Conservation (phyloP, 768 basidiomycete species). For the Mycena rebaudengoi region DNA sequence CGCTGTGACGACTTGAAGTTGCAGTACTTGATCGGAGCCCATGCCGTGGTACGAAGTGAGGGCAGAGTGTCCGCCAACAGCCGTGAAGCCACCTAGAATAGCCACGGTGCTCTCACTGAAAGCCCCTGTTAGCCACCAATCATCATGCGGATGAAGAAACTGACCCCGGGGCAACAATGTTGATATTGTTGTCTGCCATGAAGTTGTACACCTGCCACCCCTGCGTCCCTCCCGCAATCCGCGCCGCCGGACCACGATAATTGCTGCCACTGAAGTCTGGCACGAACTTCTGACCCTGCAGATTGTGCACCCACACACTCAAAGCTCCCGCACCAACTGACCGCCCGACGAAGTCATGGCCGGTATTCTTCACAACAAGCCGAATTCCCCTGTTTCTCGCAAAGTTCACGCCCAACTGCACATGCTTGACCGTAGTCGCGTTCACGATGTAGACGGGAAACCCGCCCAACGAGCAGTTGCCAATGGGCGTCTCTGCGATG, state of each 20-base stretch:
- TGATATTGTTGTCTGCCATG: constrained; percentile 6
- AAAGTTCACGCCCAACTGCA: background rate
- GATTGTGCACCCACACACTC: constrained; percentile 4
- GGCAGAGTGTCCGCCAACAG: background rate
- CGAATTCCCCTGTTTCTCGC: background rate
- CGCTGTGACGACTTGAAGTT: constrained; percentile 7
- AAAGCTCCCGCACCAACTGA: background rate
- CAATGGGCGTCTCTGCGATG: background rate
- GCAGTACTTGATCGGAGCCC: background rate
- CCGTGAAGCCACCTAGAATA: constrained; percentile 6
- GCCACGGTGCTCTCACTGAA: constrained; percentile 3
- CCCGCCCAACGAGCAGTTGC: constrained; percentile 6
- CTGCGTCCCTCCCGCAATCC: constrained; percentile 4
- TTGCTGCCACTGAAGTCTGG: background rate
- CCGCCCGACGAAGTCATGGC: constrained; percentile 7
- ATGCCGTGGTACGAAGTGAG: constrained; percentile 2
- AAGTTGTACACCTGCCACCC: constrained; percentile 7
- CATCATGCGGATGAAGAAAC: constrained; percentile 6
- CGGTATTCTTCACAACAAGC: background rate
- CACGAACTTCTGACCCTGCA: background rate
- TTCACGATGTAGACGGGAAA: constrained; percentile 3
- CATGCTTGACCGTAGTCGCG: background rate
- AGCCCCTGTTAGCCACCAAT: background rate
- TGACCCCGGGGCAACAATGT: constrained; percentile 1
- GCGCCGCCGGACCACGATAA: constrained; percentile 1